Base-by-base conservation (phyloP, 495 filamentous ascomycete species). In the Talaromyces trachyspermus region DNA sequence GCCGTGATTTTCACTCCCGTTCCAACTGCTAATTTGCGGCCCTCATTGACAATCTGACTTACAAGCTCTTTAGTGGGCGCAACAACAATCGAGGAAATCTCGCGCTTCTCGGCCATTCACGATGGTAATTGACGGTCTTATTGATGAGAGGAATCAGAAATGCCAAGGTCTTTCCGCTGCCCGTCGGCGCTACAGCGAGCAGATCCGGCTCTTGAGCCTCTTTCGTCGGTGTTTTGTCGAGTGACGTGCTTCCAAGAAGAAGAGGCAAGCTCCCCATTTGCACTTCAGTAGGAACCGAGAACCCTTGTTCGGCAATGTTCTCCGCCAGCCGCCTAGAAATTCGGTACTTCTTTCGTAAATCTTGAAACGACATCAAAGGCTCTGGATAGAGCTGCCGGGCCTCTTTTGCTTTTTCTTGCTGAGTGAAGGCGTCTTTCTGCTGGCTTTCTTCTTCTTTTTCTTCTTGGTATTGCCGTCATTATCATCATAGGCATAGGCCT, bases 121-220 rank as follows among this genome's bases (percentile, higher is more conserved):
- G 66, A 45, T 71, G 69, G 46, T 70, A 63, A 36, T 67, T 68
- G 23, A 91, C 68, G 37, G 91, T 78, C 39, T 76, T 72, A 58
- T 95, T 83, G 41, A 97, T 74, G 14, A 88, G 73, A 0, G 89
- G 88, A 20, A 99, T 84, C 59, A 97, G 62, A 56, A 95, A 99
- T 3, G 88, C 85, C 46, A 97, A 62, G 0, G 92, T 97, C 69
- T 99, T 99, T n/a, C 92, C 92, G 58, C 89, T 95, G 15, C 92
- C 92, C 3, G 92, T 99, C 2, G 94, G 94, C 11, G 92, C 92
- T 26, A 96, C 82, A 3, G 84, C 83, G 26, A 98, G 57, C 24
- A 98, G 77, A 74, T 97, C 84, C 2, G 86, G 68, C 35, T 74
- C 68, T 10, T 53, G 19, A 14, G 52, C 48, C 23, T 55, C 55